These are phyloP conservation scores for Trypanosoma theileri DNA, from an alignment of 208 protist species.

Conservation along the genomic window DNA sequence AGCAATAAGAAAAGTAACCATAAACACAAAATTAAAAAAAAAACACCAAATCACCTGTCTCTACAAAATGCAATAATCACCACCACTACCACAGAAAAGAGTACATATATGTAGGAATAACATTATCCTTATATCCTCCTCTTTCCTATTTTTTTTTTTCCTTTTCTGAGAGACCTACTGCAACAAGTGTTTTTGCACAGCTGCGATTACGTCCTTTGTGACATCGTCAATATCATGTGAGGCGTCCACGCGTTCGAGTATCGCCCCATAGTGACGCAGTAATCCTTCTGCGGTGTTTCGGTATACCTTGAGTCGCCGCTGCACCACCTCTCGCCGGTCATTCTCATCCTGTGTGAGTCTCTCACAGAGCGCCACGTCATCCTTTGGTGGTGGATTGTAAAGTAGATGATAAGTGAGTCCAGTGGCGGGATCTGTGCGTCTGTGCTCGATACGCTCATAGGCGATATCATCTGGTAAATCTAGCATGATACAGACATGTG, in stretches of 20 bases:
- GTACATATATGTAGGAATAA: no score
- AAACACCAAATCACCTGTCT: not conserved
- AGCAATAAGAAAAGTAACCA: not conserved
- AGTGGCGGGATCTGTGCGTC: conserved; percentile 85
- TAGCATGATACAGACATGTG: conserved; percentile 68
- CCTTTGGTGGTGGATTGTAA: conserved; percentile 81
- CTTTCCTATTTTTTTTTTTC: no score
- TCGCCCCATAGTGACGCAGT: conserved; percentile 58
- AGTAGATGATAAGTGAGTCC: conserved; percentile 86
- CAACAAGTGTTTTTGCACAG: conserved; percentile 31
- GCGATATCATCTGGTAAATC: conserved; percentile 78
- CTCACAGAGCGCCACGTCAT: conserved; percentile 65
- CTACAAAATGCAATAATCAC: no score
- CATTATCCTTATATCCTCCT: no score
- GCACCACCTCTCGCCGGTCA: conserved; percentile 71
- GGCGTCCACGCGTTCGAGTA: conserved; percentile 57
- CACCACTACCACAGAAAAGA: no score
- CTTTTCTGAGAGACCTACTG: not conserved
- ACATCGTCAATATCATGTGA: conserved; percentile 43
- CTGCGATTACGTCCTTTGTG: conserved; percentile 39
- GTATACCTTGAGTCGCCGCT: conserved; percentile 70
- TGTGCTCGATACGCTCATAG: conserved; percentile 75
- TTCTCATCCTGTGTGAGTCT: conserved; percentile 85
- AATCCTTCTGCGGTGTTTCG: conserved; percentile 63
- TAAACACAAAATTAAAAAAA: conserved; percentile 36